Percentiles rank a stretch among this genome's conserved stretches.
These are phyloP conservation scores for Arabidopsis hybrid DNA, from an alignment of 441 rosid genomes.

Conservation along the genomic window DNA sequence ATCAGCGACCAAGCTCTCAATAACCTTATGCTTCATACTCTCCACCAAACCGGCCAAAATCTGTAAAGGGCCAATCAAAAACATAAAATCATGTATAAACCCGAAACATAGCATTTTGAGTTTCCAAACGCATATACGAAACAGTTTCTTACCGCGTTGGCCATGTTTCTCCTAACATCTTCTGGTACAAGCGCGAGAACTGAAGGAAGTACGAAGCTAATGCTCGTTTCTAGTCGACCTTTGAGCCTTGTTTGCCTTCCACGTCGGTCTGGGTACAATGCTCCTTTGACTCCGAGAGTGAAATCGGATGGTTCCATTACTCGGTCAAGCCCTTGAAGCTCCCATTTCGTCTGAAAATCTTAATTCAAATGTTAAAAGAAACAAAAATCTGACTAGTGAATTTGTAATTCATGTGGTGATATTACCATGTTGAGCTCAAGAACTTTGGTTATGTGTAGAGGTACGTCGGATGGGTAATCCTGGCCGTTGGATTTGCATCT, in stretches of 20 bases:
- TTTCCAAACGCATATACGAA: neutral
- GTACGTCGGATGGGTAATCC: constrained; percentile 73
- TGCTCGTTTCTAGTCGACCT: constrained; percentile 77
- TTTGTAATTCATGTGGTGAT: constrained; percentile 10
- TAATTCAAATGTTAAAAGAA: neutral
- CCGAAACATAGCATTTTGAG: neutral
- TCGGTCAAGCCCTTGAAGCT: constrained; percentile 79
- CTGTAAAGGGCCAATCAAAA: constrained; percentile 43
- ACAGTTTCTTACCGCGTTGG: constrained; percentile 64
- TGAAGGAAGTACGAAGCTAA: constrained; percentile 81
- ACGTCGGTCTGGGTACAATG: constrained; percentile 67
- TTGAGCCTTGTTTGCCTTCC: constrained; percentile 65
- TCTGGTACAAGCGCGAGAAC: constrained; percentile 71
- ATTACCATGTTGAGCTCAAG: constrained; percentile 84
- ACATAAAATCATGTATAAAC: neutral
- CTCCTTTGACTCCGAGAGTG: constrained; percentile 73
- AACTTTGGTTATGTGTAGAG: constrained; percentile 62
- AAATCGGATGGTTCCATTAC: constrained; percentile 69
- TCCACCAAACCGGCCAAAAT: constrained; percentile 61
- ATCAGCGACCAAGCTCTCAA: constrained; percentile 76
- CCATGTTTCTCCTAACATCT: constrained; percentile 65
- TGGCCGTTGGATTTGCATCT: constrained; percentile 67
- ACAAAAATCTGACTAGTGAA: neutral
- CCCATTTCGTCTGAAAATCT: constrained; percentile 74
- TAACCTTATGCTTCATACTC: constrained; percentile 78